These are phyloP conservation scores for Colletotrichum sp. DNA, from an alignment of 2,329 filamentous ascomycete genomes.

Conservation along the genomic window DNA sequence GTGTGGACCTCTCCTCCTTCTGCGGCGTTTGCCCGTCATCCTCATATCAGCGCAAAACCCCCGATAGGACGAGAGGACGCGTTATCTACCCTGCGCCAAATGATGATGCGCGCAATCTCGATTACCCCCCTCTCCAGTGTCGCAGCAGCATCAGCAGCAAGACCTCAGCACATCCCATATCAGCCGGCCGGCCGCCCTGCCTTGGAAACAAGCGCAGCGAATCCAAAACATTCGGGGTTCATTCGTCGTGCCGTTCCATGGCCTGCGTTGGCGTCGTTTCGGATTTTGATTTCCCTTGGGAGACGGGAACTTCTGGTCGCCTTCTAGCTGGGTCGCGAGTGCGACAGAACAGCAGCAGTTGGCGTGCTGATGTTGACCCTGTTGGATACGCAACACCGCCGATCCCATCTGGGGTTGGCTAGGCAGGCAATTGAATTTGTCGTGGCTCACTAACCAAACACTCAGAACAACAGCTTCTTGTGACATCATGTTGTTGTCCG, in stretches of 20 bases:
- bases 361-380: background rate
- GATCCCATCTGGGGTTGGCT: background rate
- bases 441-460: background rate
- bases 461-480: background rate
- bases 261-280: background rate
- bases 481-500: background rate
- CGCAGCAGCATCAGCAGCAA: background rate
- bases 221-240: background rate
- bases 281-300: background rate
- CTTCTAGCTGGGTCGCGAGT: background rate
- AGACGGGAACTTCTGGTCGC: background rate
- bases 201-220: background rate
- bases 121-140: background rate
- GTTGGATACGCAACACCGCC: background rate
- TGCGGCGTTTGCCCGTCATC: background rate
- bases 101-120: slow-evolving; percentile 5
- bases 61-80: background rate
- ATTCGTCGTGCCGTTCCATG: background rate
- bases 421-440: background rate
- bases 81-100: background rate
- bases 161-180: background rate
- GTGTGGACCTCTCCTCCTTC: background rate
- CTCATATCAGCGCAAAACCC: background rate
- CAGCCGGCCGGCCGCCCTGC: background rate
- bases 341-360: background rate